Conservation (phyloP, 495 filamentous ascomycete species). For the Aspergillus panamensis region DNA sequence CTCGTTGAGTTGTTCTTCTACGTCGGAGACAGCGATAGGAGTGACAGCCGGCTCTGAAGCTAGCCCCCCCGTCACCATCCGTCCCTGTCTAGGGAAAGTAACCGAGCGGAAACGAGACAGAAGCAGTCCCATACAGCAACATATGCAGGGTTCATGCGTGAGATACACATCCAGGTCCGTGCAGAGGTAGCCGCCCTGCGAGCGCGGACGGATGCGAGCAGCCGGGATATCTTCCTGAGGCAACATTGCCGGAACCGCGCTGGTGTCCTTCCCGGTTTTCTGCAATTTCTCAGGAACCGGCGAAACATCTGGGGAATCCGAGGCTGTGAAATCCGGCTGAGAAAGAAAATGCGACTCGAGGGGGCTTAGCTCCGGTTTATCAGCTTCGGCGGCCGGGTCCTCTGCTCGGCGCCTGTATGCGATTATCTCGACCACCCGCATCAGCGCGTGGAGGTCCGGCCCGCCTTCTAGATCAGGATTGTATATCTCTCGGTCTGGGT, state of each 20-base stretch:
- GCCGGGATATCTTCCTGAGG: slow-evolving; percentile 4
- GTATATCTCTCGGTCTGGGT: slow-evolving; percentile 30
- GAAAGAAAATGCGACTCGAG: slow-evolving; percentile 40
- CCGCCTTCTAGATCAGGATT: slow-evolving; percentile 54
- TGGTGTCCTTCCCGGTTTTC: slow-evolving; percentile 14
- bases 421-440: slow-evolving; percentile 86
- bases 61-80: slow-evolving; percentile 39
- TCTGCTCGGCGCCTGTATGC: slow-evolving; percentile 58
- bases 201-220: slow-evolving; percentile 40
- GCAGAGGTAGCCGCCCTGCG: slow-evolving; percentile 85
- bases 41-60: slow-evolving; percentile 36
- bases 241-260: neutral
- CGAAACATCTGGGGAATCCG: slow-evolving; percentile 4
- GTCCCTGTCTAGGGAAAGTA: slow-evolving; percentile 62
- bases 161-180: slow-evolving; percentile 86
- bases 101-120: slow-evolving; percentile 84
- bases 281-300: slow-evolving; percentile 24
- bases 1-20: slow-evolving; percentile 43
- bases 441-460: slow-evolving; percentile 73
- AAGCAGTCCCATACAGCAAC: slow-evolving; percentile 93
- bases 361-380: slow-evolving; percentile 26
- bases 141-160: slow-evolving; percentile 91
- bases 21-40: slow-evolving; percentile 14
- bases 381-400: slow-evolving; percentile 3
- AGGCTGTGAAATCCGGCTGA: slow-evolving; percentile 15